Base-by-base conservation (phyloP, 176 grass and related monocot genomes). In the Echinochloa phyllopogon region DNA sequence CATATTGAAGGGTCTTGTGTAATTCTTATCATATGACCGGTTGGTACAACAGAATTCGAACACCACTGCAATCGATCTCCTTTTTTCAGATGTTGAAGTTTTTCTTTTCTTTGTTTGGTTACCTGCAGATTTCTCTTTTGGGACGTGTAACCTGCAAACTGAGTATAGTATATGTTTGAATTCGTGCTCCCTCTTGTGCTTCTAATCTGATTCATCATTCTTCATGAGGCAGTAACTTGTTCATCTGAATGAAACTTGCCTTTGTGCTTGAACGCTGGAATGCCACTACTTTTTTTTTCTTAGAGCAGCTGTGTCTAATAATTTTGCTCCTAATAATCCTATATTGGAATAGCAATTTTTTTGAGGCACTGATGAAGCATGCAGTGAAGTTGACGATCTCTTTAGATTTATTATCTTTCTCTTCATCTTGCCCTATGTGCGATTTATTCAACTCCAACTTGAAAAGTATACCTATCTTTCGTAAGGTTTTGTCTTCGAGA, bases 1-100 rank as follows among this genome's bases (percentile, higher is more conserved):
- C 47, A 74, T 74, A 60, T 42, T 62, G 44, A 76, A 63, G 63
- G 50, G 13, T 77, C 21, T 8, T 80, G 25, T 82, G 47, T 72
- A 72, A 57, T 56, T 65, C 55, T 21, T 58, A 76, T 16, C 37
- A 25, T 20, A 4, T 76, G 47, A 72, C 11, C 18, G 66, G 67
- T 38, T 82, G 39, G 18, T 72, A 65, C 33, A 71, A 56, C 25
- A 78, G 5, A 77, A 77, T 64, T 81, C 13, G 1, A 72, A 47
- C 15, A n/a, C 15, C 20, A 25, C 43, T 52, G 50, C 3, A 20
- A 24, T 70, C 72, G 17, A 33, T 55, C 37, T 73, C 49, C 24
- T 10, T 33, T 50, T 9, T 18, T 68, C 25, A 24, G 10, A 59
- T 65, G 37, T 52, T 66, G 38, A 69, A 67, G 66, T 84, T 58